Conservation (phyloP, 306 rosid species). For the Betula pendula region DNA sequence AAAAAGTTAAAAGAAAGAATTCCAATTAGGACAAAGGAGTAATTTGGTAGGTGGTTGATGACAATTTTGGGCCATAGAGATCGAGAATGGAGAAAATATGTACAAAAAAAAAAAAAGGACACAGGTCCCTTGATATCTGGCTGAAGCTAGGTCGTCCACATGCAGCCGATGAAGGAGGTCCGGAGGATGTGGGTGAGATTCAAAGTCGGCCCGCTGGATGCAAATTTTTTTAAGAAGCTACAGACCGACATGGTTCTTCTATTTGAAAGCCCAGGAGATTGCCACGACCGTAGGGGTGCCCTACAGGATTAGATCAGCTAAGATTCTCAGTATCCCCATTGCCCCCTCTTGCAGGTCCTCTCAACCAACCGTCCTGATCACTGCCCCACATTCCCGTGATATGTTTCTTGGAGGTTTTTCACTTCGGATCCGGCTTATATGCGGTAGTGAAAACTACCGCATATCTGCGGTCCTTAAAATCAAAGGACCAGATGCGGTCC, state of each 20-base stretch:
- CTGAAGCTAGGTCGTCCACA: slow-evolving; percentile 31
- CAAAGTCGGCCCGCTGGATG: slow-evolving; percentile 28
- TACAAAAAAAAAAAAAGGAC: background rate
- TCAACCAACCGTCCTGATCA: background rate
- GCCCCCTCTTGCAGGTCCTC: slow-evolving; percentile 12
- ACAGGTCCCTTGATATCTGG: slow-evolving; percentile 13
- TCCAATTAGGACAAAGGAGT: background rate
- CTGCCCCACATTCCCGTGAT: slow-evolving; percentile 46
- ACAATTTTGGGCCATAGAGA: slow-evolving; percentile 11
- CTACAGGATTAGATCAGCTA: background rate
- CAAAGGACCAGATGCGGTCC: too few species aligned
- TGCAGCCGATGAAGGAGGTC: slow-evolving; percentile 6
- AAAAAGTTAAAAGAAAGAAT: too few species aligned
- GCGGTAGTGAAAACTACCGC: too few species aligned
- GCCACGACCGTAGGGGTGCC: slow-evolving; percentile 17
- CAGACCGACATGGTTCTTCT: slow-evolving; percentile 29
- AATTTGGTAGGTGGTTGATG: slow-evolving; percentile 1
- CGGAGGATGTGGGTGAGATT: slow-evolving; percentile 27
- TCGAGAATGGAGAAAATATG: background rate
- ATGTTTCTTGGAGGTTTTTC: slow-evolving; percentile 31
- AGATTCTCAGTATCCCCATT: slow-evolving; percentile 21
- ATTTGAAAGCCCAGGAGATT: slow-evolving; percentile 14
- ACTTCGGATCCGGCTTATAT: too few species aligned
- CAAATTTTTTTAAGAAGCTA: background rate
- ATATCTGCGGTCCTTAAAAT: too few species aligned